Evolutionary conservation across 1,284 basidiomycete species (phyloP).

Genomic region (Fomitiporia mediterranea): DNA sequence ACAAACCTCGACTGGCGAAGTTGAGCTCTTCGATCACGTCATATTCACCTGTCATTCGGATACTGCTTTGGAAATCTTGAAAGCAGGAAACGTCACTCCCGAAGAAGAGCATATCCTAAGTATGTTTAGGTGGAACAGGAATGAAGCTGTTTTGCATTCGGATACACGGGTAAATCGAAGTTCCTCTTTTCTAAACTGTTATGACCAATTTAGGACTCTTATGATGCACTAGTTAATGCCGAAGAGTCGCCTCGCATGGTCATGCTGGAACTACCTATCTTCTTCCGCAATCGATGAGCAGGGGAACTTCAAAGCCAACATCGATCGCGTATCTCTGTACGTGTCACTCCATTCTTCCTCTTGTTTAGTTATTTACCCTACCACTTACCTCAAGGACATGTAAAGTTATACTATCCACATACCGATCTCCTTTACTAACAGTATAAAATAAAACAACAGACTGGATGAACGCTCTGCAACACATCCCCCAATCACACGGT

Average conservation of each 20-base stretch:
- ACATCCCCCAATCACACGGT: constrained; percentile 55
- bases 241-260: constrained; percentile 53
- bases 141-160: constrained; percentile 67
- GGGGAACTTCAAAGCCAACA: constrained; percentile 42
- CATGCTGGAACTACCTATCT: constrained; percentile 74
- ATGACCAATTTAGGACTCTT: neutral
- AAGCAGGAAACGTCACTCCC: constrained; percentile 40
- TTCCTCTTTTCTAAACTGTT: neutral
- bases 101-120: constrained; percentile 58
- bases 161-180: constrained; percentile 45
- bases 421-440: constrained; percentile 15
- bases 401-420: constrained; percentile 24
- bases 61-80: constrained; percentile 55
- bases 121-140: constrained; percentile 64
- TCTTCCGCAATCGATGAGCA: constrained; percentile 36
- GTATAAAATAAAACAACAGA: constrained; percentile 36
- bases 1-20: constrained; percentile 39
- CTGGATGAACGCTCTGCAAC: constrained; percentile 78
- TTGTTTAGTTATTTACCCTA: constrained; percentile 12
- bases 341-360: constrained; percentile 26
- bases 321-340: constrained; percentile 62
- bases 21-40: constrained; percentile 62
- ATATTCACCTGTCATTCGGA: constrained; percentile 79
- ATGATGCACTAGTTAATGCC: constrained; percentile 59
- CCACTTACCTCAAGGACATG: constrained; percentile 36